phyloP scores from a whole-genome alignment of 2,329 filamentous ascomycete species.

The Nigrospora sphaerica region DNA sequence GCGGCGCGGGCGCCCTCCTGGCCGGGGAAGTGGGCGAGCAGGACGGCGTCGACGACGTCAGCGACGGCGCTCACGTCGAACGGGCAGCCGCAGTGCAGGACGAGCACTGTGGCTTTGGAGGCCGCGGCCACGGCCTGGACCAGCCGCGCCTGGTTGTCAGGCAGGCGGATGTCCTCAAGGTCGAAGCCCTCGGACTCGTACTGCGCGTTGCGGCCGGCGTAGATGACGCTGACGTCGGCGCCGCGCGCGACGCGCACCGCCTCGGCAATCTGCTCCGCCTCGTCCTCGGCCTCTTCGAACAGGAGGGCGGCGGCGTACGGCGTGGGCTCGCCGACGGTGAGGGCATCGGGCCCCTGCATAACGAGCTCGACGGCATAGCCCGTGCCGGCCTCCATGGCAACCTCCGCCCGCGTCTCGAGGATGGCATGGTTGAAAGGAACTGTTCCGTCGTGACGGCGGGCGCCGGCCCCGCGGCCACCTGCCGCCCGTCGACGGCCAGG shows the following conservation, averaged over 20 bases:
- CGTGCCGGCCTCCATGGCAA: background rate
- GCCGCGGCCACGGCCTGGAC: conserved; percentile 57
- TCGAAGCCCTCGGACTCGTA: conserved; percentile 78
- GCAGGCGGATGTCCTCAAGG: conserved; percentile 70
- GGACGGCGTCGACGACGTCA: conserved; percentile 46
- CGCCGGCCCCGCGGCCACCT: no score
- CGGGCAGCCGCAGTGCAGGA: conserved; percentile 72
- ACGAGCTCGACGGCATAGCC: conserved; percentile 21
- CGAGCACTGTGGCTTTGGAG: conserved; percentile 64
- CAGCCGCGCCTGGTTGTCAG: conserved; percentile 62
- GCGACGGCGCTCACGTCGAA: conserved; percentile 63
- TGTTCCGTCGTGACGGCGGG: no score
- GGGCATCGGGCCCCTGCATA: conserved; percentile 38
- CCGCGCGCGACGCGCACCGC: conserved; percentile 61
- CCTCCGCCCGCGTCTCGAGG: background rate
- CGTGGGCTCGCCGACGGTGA: conserved; percentile 52
- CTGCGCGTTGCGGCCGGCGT: conserved; percentile 70
- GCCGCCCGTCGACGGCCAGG: no score
- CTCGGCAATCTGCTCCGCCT: conserved; percentile 53
- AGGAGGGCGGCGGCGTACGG: background rate
- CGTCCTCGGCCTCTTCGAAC: conserved; percentile 30
- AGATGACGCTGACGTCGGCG: conserved; percentile 70
- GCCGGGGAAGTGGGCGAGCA: conserved; percentile 79
- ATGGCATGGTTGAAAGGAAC: no score
- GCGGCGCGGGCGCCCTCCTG: conserved; percentile 71